Base-by-base conservation (phyloP, 345 rosid species). In the Draba incana region DNA sequence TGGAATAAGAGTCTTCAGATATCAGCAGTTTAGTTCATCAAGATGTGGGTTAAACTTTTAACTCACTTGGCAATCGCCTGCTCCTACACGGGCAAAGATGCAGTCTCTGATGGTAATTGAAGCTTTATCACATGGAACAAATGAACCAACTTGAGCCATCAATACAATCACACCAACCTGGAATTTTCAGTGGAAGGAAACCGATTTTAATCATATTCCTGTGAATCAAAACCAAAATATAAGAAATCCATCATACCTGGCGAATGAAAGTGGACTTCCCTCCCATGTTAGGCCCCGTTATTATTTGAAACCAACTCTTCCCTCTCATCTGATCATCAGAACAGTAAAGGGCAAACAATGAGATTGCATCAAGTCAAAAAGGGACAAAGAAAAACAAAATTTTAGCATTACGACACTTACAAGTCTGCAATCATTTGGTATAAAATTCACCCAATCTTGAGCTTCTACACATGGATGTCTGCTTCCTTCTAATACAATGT, bases 211-310 rank as follows among this genome's bases (percentile, higher is more conserved):
- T 14, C 48, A 11, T 30, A 43, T 47, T 42, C 20, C n/a, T 54
- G 53, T 10, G 13, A 45, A 51, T 33, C 35, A 67, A 27, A 49
- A 27, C 41, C 24, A 2, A 75, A 38, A 15, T 41, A 62, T 2
- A 61, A 16, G 10, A 65, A 35, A 51, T 37, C 41, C 41, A 16
- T 53, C 75, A 49, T 60, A 93, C 98, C 90, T 94, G 99, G 54
- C 98, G 88, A 82, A 94, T 91, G 74, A 78, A 94, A 71, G 99
- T 94, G 64, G 99, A 94, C 80, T 94, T 94, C 51, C 99, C 98
- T 60, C 99, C 99, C 99, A 94, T 94, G 78, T 94, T 94, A 64
- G 99, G 98, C 72, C 99, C 99, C 16, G 98, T 94, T 66, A 94
- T 82, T 74, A 94, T 94, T 75, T 91, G 99, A 79, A 91, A 94